A percentile compares a stretch with the other conserved stretches of the same genome.
These are phyloP conservation scores for Sordariomycetes sp. DNA, from an alignment of 2,329 filamentous ascomycete genomes.

Conservation along the genomic window DNA sequence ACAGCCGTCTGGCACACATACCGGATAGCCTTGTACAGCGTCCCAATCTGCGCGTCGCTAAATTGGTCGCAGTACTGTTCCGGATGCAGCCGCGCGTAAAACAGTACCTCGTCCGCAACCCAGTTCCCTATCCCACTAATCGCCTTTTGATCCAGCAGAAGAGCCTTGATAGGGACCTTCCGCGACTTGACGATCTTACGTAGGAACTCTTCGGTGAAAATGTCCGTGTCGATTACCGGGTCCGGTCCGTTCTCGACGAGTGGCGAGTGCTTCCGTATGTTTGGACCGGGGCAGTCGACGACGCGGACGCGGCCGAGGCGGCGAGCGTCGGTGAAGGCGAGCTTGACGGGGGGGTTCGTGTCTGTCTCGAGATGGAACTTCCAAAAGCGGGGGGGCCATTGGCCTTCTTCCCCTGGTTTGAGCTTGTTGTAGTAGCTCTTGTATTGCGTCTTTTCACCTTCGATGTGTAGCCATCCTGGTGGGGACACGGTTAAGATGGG, in stretches of 20 bases:
- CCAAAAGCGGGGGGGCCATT: constrained; percentile 83
- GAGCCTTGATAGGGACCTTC: constrained; percentile 76
- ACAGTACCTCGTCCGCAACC: constrained; percentile 92
- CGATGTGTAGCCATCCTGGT: constrained; percentile 75
- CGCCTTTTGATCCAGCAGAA: constrained; percentile 76
- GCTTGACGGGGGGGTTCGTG: constrained; percentile 36
- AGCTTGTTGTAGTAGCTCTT: constrained; percentile 70
- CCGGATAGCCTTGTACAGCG: constrained; percentile 59
- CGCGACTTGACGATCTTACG: constrained; percentile 57
- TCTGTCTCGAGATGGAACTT: constrained; percentile 68
- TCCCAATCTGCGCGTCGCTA: constrained; percentile 53
- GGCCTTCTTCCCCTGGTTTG: constrained; percentile 38
- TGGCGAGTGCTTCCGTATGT: constrained; percentile 65
- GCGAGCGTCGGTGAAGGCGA: constrained; percentile 75
- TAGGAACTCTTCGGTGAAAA: constrained; percentile 67
- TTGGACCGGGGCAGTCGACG: constrained; percentile 62
- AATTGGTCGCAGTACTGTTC: constrained; percentile 88
- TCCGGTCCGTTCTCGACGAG: constrained; percentile 89
- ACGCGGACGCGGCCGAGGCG: constrained; percentile 69
- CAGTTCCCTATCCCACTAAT: constrained; percentile 94
- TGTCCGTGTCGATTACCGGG: constrained; percentile 68
- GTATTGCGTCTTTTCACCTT: constrained; percentile 62
- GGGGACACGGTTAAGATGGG: not conserved
- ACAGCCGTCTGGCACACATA: constrained; percentile 72
- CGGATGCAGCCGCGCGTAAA: constrained; percentile 77